Evolutionary conservation across 306 rosid genomes (phyloP).

Genomic region (Acacia melanoxylon): DNA sequence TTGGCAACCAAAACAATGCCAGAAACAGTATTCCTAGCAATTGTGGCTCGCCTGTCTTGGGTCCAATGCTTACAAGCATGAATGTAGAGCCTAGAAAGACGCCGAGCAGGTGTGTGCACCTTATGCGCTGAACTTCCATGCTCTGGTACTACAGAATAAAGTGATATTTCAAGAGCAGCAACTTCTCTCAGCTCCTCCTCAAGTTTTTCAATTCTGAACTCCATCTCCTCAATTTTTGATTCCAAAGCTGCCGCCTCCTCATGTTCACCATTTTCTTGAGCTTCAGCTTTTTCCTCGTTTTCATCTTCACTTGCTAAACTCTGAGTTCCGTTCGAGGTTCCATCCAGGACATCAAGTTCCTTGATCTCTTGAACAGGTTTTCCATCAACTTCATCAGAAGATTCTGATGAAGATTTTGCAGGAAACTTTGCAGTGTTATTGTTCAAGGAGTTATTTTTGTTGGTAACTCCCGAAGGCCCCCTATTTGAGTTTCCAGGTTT

Average conservation of each 20-base stretch:
- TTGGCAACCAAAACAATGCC: slow-evolving; percentile 89
- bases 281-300: slow-evolving; percentile 32
- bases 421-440: slow-evolving; percentile 45
- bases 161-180: slow-evolving; percentile 95
- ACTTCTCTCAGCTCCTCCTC: slow-evolving; percentile 97
- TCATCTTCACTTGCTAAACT: slow-evolving; percentile 49
- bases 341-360: slow-evolving; percentile 53
- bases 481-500: slow-evolving; percentile 41
- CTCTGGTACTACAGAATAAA: slow-evolving; percentile 89
- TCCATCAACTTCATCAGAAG: slow-evolving; percentile 64
- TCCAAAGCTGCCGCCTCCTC: slow-evolving; percentile 42
- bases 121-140: slow-evolving; percentile 98
- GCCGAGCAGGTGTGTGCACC: slow-evolving; percentile 98
- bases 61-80: slow-evolving; percentile 88
- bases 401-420: slow-evolving; percentile 48
- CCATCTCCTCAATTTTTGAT: slow-evolving; percentile 75
- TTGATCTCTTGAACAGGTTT: slow-evolving; percentile 47
- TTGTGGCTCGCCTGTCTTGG: slow-evolving; percentile 61
- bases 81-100: slow-evolving; percentile 86
- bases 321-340: slow-evolving; percentile 48
- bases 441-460: slow-evolving; percentile 36
- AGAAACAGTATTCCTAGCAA: slow-evolving; percentile 79
- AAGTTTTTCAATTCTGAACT: slow-evolving; percentile 71
- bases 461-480: slow-evolving; percentile 40
- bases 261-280: slow-evolving; percentile 53